These are phyloP conservation scores for Thielaviopsis euricoi DNA, from an alignment of 2,329 filamentous ascomycete species.

Conservation along the genomic window DNA sequence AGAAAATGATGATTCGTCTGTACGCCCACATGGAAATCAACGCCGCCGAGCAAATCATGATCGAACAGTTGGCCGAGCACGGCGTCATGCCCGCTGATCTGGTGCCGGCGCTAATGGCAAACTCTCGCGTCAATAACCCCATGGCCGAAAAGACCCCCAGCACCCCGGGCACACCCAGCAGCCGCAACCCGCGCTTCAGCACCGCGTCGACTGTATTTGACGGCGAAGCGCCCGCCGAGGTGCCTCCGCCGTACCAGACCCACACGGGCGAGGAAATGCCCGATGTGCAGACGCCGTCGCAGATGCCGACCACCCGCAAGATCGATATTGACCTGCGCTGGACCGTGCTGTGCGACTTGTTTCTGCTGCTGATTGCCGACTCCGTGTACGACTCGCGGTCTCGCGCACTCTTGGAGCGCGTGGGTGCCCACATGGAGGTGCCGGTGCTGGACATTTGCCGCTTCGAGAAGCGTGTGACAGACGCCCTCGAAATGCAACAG, in stretches of 20 bases:
- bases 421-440: constrained; percentile 65
- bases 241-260: constrained; percentile 44
- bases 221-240: constrained; percentile 30
- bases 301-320: constrained; percentile 64
- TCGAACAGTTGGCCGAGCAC: constrained; percentile 87
- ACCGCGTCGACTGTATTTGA: constrained; percentile 14
- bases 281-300: constrained; percentile 65
- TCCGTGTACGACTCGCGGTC: constrained; percentile 85
- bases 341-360: constrained; percentile 93
- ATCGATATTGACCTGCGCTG: constrained; percentile 93
- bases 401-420: constrained; percentile 63
- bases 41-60: constrained; percentile 87
- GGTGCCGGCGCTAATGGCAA: constrained; percentile 74
- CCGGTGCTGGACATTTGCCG: constrained; percentile 86
- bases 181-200: constrained; percentile 9
- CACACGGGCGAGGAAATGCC: constrained; percentile 55
- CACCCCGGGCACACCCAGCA: not conserved
- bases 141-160: constrained; percentile 39
- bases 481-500: constrained; percentile 95
- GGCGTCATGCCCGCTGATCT: constrained; percentile 75
- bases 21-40: constrained; percentile 97
- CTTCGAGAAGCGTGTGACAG: constrained; percentile 93
- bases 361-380: constrained; percentile 91
- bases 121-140: constrained; percentile 83
- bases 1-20: constrained; percentile 92